A percentile compares a stretch with the other conserved stretches of the same genome.
These are phyloP conservation scores for Colletotrichum sp. DNA, from an alignment of 2,329 filamentous ascomycete species.

Conservation along the genomic window DNA sequence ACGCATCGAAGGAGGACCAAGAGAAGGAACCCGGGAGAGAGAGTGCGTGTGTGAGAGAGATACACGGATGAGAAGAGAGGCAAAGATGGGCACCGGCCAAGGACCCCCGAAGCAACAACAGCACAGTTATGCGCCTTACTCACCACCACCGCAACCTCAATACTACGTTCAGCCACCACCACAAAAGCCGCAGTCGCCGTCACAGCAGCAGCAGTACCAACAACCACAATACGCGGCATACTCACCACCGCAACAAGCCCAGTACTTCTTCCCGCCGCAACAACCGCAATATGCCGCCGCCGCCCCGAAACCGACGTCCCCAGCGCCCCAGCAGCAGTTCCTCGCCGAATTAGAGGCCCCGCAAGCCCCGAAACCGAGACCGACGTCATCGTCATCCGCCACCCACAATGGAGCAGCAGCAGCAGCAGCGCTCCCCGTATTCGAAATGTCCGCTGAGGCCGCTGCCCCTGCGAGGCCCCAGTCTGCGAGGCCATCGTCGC, in stretches of 20 bases:
- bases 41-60: background rate
- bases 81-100: slow-evolving; percentile 10
- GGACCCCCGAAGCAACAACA: background rate
- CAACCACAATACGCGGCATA: background rate
- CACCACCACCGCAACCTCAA: slow-evolving; percentile 6
- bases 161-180: background rate
- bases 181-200: background rate
- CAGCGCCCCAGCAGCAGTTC: slow-evolving; percentile 10
- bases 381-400: background rate
- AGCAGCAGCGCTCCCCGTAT: background rate
- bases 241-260: slow-evolving; percentile 7
- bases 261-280: slow-evolving; percentile 9
- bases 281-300: slow-evolving; percentile 3
- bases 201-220: background rate
- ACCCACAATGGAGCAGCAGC: background rate
- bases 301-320: background rate
- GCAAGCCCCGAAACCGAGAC: background rate
- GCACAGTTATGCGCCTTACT: background rate
- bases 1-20: background rate
- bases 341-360: slow-evolving; percentile 22
- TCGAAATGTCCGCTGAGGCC: slow-evolving; percentile 14
- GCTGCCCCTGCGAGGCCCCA: background rate
- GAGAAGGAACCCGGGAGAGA: background rate
- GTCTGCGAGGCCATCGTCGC: background rate
- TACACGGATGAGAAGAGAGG: background rate